Conservation (phyloP, 2,329 filamentous ascomycete species). For the Geosmithia morbida region DNA sequence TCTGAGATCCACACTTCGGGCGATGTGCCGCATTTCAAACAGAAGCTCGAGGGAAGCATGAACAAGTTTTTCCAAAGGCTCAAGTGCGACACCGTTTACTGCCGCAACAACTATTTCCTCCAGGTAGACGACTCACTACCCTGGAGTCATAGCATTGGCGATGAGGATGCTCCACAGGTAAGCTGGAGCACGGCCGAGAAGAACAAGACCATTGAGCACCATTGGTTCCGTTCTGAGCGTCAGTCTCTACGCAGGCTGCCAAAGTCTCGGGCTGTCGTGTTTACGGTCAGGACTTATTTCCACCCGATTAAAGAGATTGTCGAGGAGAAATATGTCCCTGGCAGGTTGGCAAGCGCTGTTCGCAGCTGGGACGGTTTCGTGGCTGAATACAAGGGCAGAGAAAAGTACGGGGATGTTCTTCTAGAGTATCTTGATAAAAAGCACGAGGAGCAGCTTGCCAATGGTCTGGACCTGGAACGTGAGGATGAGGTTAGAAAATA, state of each 20-base stretch:
- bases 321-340: slow-evolving; percentile 62
- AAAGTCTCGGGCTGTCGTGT: slow-evolving; percentile 43
- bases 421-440: slow-evolving; percentile 63
- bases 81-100: slow-evolving; percentile 47
- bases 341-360: slow-evolving; percentile 61
- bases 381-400: slow-evolving; percentile 61
- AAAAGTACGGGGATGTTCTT: slow-evolving; percentile 58
- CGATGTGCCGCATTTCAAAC: slow-evolving; percentile 56
- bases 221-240: slow-evolving; percentile 64
- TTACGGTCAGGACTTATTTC: slow-evolving; percentile 74
- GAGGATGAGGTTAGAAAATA: slow-evolving; percentile 48
- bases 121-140: slow-evolving; percentile 67
- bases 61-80: slow-evolving; percentile 66
- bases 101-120: slow-evolving; percentile 73
- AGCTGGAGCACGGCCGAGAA: slow-evolving; percentile 69
- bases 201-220: slow-evolving; percentile 55
- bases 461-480: slow-evolving; percentile 45
- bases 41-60: slow-evolving; percentile 66
- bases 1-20: slow-evolving; percentile 69
- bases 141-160: slow-evolving; percentile 65
- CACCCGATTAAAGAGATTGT: slow-evolving; percentile 53
- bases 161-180: slow-evolving; percentile 48
- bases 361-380: slow-evolving; percentile 74
- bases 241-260: slow-evolving; percentile 54
- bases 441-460: slow-evolving; percentile 58